Percentiles rank a stretch among this genome's conserved stretches.
These are phyloP conservation scores for Omphalea diandra DNA, from an alignment of 441 rosid genomes.

Conservation along the genomic window DNA sequence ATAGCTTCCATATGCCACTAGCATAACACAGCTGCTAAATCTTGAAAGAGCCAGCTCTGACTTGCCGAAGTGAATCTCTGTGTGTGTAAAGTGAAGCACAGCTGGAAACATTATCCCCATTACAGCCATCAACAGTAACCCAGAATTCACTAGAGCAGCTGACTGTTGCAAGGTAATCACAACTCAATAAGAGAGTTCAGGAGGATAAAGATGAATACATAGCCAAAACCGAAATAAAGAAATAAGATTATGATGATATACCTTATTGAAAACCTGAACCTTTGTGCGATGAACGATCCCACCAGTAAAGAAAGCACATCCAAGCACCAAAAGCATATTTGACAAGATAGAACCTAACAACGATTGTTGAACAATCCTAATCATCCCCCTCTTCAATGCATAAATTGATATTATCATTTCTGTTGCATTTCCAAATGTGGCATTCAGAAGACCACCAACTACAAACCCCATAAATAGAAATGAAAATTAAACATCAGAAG, in stretches of 20 bases:
- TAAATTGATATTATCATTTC: slow-evolving; percentile 82
- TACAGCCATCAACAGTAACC: slow-evolving; percentile 89
- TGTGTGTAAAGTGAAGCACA: slow-evolving; percentile 76
- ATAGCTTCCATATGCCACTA: slow-evolving; percentile 72
- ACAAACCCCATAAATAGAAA: slow-evolving; percentile 31
- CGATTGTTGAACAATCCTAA: slow-evolving; percentile 83
- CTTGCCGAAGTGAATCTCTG: slow-evolving; percentile 77
- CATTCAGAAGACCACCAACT: slow-evolving; percentile 95
- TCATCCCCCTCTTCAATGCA: slow-evolving; percentile 79
- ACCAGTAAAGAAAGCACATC: slow-evolving; percentile 92
- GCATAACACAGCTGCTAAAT: slow-evolving; percentile 92
- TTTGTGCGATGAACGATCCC: slow-evolving; percentile 58
- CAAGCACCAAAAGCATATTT: slow-evolving; percentile 90
- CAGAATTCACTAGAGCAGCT: slow-evolving; percentile 67
- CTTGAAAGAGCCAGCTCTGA: slow-evolving; percentile 92
- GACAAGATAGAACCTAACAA: slow-evolving; percentile 87
- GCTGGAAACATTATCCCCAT: slow-evolving; percentile 93
- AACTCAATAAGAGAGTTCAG: slow-evolving; percentile 15
- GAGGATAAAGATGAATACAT: too few species aligned
- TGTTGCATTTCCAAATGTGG: slow-evolving; percentile 93
- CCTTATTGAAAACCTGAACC: slow-evolving; percentile 83
- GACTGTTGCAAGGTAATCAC: too few species aligned
- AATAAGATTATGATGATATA: too few species aligned
- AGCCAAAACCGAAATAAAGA: too few species aligned
- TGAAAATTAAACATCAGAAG: too few species aligned